Conservation (phyloP, 345 rosid genomes). For the Rhodomyrtus tomentosa region DNA sequence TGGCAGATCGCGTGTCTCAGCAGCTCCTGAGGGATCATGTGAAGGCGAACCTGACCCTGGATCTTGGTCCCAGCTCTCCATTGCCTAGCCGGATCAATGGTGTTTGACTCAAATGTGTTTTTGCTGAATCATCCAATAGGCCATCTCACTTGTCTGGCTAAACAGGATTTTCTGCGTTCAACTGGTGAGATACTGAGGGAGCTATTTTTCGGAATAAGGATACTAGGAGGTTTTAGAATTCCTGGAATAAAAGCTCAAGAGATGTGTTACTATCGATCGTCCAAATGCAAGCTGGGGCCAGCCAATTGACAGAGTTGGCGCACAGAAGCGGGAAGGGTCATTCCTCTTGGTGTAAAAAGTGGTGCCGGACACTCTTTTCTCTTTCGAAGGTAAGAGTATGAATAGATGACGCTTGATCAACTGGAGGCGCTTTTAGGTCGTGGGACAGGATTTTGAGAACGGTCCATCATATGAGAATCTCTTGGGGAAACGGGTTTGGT, state of each 20-base stretch:
- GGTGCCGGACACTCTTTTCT: not conserved
- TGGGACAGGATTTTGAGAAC: not conserved
- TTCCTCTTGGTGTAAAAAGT: not conserved
- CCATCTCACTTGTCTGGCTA: not conserved
- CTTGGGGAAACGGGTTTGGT: not conserved
- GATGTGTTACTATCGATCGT: not conserved
- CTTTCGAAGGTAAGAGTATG: not conserved
- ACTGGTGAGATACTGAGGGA: conserved; percentile 7
- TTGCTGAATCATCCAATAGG: not conserved
- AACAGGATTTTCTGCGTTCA: not conserved
- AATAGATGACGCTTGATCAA: not conserved
- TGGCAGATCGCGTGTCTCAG: conserved; percentile 44
- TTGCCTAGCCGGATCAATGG: conserved; percentile 21
- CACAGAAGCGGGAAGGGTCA: not conserved
- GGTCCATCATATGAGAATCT: not conserved
- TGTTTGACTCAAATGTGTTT: not conserved
- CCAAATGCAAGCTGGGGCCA: not conserved
- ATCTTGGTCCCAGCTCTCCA: conserved; percentile 33
- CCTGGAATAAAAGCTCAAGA: not conserved
- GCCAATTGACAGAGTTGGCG: not conserved
- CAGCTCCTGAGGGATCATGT: conserved; percentile 41
- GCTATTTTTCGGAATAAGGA: conserved; percentile 9
- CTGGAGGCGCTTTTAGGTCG: not conserved
- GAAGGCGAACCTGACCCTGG: conserved; percentile 24
- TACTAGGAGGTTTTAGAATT: not conserved